Evolutionary conservation across 352 stramenopile genomes (phyloP), one percentile per base, ranked within the genome.

Genomic region (Pythium apleroticum): DNA sequence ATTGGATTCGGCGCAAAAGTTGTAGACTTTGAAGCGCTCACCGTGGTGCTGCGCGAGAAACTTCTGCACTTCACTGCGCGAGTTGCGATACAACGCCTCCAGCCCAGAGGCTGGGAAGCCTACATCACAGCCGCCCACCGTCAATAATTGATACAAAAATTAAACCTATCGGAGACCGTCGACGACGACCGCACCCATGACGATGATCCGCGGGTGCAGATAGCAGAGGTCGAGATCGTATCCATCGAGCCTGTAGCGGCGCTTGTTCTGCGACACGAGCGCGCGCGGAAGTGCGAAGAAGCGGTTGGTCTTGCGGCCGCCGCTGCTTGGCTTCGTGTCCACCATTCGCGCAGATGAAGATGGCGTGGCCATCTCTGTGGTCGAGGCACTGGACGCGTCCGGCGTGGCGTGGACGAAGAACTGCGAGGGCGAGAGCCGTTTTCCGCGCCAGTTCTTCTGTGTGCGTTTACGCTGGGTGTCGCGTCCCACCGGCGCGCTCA

Each of bases 251-350:
- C 78, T 71, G 63, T 79, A 90, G 56, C 84, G 81, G 17, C 76
- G 74, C 60, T 89, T 92, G 77, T 92, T 90, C 65, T 92, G 81
- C 49, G 84, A 92, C 52, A 92, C 84, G 57, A 91, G 79, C 45
- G 76, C 67, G 72, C 83, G 76, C 27, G 83, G 77, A 28, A 91
- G 25, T 8, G 72, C 69, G 41, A 86, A 71, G 49, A 91, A 41
- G 14, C 49, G 39, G 46, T 28, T 48, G 43, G 20, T 53, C 31
- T 54, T 48, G 54, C 30, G 19, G 35, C 22, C n/a, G 28, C 25
- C 25, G 15, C 4, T 53, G 19, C 15, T 24, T 12, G 7, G 28
- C 50, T 53, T 53, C 22, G 24, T 53, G 4, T 31, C 20, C 46
- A 28, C 46, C 46, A 27, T 3, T 15, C 6, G 33, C 33, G 33